A percentile compares a stretch with the other conserved stretches of the same genome.
These are phyloP conservation scores for Rosellinia necatrix DNA, from an alignment of 2,329 filamentous ascomycete genomes.

Conservation along the genomic window DNA sequence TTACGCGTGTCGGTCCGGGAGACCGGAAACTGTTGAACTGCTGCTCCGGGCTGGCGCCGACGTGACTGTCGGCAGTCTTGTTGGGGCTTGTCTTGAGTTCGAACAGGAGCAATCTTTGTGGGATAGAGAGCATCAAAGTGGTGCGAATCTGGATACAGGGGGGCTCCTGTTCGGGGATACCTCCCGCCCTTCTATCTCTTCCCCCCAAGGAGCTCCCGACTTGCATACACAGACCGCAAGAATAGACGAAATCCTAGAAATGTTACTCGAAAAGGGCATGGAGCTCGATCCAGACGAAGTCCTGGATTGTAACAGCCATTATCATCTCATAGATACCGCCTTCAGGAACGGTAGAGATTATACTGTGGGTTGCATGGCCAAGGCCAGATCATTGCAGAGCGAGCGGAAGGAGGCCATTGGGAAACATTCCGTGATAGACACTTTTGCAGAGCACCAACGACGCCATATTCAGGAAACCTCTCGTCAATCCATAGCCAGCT, in stretches of 20 bases:
- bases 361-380: slow-evolving; percentile 4
- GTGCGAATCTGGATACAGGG: not conserved
- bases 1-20: slow-evolving; percentile 16
- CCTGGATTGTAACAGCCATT: not conserved
- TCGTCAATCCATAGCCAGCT: not conserved
- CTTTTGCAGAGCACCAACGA: not conserved
- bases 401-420: not conserved
- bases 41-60: slow-evolving; percentile 1
- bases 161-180: not conserved
- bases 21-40: slow-evolving; percentile 6
- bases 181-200: not conserved
- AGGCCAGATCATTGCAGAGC: not conserved
- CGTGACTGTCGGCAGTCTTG: not conserved
- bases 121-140: not conserved
- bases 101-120: slow-evolving; percentile 9
- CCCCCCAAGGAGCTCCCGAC: not conserved
- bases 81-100: slow-evolving; percentile 1
- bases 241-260: slow-evolving; percentile 14
- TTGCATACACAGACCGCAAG: not conserved
- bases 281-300: not conserved
- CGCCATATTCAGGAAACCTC: not conserved
- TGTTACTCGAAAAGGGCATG: not conserved
- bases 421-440: not conserved
- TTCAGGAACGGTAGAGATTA: slow-evolving; percentile 1
- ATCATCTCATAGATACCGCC: not conserved